Conservation (phyloP, 2,329 filamentous ascomycete species). For the Stemphylium vesicarium region DNA sequence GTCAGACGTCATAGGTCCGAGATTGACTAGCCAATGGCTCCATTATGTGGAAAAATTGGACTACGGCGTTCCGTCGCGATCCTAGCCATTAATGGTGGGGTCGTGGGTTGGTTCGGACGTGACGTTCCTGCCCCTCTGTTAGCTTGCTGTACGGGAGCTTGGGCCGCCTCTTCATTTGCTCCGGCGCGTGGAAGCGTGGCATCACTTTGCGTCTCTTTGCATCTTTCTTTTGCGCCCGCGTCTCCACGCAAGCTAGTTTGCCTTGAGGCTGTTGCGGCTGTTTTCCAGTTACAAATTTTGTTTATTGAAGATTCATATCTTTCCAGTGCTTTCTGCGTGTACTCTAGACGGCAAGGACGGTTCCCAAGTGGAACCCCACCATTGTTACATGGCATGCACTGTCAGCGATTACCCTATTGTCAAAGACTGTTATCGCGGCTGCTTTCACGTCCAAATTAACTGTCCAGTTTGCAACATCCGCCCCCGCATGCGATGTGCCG, state of each 20-base stretch:
- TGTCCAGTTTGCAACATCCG: background rate
- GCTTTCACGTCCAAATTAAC: background rate
- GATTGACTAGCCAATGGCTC: conserved; percentile 28
- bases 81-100: conserved; percentile 25
- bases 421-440: conserved; percentile 20
- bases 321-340: background rate
- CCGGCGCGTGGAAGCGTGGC: conserved; percentile 1
- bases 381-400: conserved; percentile 26
- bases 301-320: background rate
- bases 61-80: conserved; percentile 21
- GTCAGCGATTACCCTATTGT: conserved; percentile 36
- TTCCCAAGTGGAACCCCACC: conserved; percentile 7
- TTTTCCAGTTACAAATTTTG: background rate
- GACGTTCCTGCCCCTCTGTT: conserved; percentile 18
- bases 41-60: conserved; percentile 29
- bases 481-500: background rate
- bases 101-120: conserved; percentile 23
- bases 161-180: conserved; percentile 13
- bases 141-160: conserved; percentile 17
- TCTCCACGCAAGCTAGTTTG: background rate
- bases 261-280: background rate
- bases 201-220: background rate
- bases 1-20: conserved; percentile 26
- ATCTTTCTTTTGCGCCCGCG: background rate
- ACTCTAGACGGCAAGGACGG: background rate